Conservation (phyloP, 257 asterid species). For the Solanum verrucosum region DNA sequence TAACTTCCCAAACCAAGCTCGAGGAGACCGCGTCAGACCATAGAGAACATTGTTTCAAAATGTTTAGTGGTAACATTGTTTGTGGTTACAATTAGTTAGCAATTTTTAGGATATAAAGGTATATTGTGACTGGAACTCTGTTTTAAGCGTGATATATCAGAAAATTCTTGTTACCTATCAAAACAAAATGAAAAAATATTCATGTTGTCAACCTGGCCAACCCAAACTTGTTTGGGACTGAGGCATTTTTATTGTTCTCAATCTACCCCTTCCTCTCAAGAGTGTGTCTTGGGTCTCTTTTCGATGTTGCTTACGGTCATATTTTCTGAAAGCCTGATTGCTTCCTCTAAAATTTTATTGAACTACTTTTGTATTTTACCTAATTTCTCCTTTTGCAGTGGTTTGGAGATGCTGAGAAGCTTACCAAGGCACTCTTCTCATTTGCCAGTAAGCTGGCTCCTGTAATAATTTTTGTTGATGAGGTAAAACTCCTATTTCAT, state of each 20-base stretch:
- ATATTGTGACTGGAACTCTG: neutral
- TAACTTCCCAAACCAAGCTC: neutral
- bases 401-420: constrained; percentile 99
- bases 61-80: neutral
- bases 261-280: neutral
- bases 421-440: constrained; percentile 90
- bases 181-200: neutral
- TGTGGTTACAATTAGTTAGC: neutral
- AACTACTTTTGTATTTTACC: neutral
- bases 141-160: neutral
- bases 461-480: constrained; percentile 92
- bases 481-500: constrained; percentile 38
- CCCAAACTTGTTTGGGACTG: neutral
- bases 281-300: neutral
- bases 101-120: neutral
- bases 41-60: neutral
- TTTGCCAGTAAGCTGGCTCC: constrained; percentile 97
- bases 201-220: neutral
- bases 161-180: neutral
- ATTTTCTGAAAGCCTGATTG: neutral
- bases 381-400: constrained; percentile 59
- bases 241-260: neutral
- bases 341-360: neutral
- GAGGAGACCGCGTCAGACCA: neutral
- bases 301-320: neutral